Evolutionary conservation across 2,329 filamentous ascomycete genomes (phyloP).

Genomic region (Acrocalymma vagum): DNA sequence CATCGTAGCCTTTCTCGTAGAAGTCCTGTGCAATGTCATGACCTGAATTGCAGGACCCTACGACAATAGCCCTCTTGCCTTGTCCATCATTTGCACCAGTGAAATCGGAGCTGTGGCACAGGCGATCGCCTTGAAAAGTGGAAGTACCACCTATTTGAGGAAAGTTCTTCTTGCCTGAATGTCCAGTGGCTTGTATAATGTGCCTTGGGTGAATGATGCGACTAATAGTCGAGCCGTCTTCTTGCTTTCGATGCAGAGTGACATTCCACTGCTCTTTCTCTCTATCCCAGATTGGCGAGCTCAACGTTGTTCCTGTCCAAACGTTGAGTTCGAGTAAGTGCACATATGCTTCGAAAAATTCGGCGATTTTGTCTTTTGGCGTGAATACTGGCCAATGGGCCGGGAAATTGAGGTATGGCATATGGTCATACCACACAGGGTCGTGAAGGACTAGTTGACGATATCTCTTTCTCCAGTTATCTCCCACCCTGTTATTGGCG

Average conservation of each 20-base stretch:
- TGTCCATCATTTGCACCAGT: constrained; percentile 36
- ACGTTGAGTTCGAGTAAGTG: constrained; percentile 73
- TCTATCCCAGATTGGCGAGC: constrained; percentile 61
- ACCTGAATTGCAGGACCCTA: constrained; percentile 74
- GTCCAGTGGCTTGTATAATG: constrained; percentile 73
- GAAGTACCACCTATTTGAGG: constrained; percentile 52
- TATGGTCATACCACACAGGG: constrained; percentile 63
- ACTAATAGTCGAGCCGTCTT: constrained; percentile 52
- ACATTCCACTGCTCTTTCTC: constrained; percentile 63
- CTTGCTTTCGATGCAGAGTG: constrained; percentile 56
- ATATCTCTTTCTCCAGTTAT: constrained; percentile 62
- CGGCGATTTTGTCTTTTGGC: constrained; percentile 74
- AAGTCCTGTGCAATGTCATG: constrained; percentile 76
- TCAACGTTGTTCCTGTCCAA: constrained; percentile 66
- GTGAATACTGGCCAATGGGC: constrained; percentile 74
- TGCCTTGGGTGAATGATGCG: constrained; percentile 67
- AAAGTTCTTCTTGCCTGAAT: constrained; percentile 70
- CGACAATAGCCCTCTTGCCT: constrained; percentile 69
- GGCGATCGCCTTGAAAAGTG: constrained; percentile 59
- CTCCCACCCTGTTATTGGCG: constrained; percentile 54
- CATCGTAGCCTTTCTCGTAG: constrained; percentile 70
- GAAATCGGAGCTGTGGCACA: constrained; percentile 25
- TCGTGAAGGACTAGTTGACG: constrained; percentile 70
- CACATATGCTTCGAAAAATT: constrained; percentile 74
- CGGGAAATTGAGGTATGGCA: constrained; percentile 71